Base-by-base conservation (phyloP, 164 flowering plant genomes). In the Malania oleifera region DNA sequence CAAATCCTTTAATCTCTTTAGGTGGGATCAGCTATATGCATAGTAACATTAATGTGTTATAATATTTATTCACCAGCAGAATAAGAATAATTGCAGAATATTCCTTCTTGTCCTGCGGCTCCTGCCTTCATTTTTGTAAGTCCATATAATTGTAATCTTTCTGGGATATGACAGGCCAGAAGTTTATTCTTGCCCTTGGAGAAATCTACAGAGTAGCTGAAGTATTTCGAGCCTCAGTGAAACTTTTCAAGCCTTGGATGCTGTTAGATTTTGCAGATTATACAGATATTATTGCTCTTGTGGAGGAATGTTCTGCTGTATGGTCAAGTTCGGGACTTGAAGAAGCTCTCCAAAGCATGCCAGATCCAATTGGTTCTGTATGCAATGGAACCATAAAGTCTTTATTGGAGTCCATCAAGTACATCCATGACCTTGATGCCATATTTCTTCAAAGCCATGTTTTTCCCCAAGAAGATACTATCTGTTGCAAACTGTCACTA, bases 211-310 rank as follows among this genome's bases (percentile, higher is more conserved):
- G 91, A 66, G 87, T 81, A 39, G 78, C 74, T 20, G 60, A 65
- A 67, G 57, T 90, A 50, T 59, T 92, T 62, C 82, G 75, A 67
- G 73, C 72, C 35, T 80, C 97, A 15, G 63, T 66, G 34, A 73
- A 62, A 68, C 61, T 85, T 40, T 93, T 77, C 81, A 86, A 77
- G 67, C 96, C 89, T 14, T 93, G 97, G 97, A 63, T 79, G 50
- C 43, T 84, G 18, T 64, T 69, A 54, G 66, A 60, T 62, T 59
- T 58, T 51, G 66, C 53, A 39, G 68, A 74, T 38, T 59, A 68
- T 23, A 20, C 43, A 7, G 49, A 50, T 47, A 62, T 90, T 5
- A 59, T 59, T 55, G 19, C 56, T 62, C 63, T 72, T 62, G 48
- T 88, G 61, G 72, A 73, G 47, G 95, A 88, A 57, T 93, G 96